Evolutionary conservation across 139 green algal genomes (phyloP), one percentile per base, ranked within the genome.

Genomic region (Coccomyxa sp.): DNA sequence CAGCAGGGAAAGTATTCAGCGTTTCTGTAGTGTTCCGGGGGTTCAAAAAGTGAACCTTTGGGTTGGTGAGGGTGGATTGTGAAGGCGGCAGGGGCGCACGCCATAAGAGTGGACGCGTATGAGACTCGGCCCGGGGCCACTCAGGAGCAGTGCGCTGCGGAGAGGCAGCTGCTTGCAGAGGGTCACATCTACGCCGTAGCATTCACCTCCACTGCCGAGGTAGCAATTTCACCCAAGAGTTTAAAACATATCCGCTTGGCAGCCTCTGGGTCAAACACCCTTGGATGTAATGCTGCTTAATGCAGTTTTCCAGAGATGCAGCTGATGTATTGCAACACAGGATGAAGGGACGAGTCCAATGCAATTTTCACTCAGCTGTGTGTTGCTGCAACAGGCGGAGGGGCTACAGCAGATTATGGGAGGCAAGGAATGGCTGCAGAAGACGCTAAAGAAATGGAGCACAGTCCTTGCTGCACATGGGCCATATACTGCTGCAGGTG

Each of bases 201-300:
- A 0, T 95, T 96, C 82, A 92, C 67, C 28, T 90, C 82, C 25
- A 94, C 89, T 25, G 93, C 92, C 21, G 93, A 96, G 88, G 84
- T 81, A 21, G 14, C n/a, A 10, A 60, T 81, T 27, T 60, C 66
- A 31, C 0, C 57, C 18, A 28, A 58, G 58, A 25, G 74, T 60
- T n/a, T 76, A n/a, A n/a, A n/a, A n/a, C n/a, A n/a, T n/a, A n/a
- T n/a, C 38, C 38, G 7, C 3, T 51, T 51, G 38, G 38, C 38
- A 51, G 38, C 38, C 38, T 11, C 38, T 11, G 38, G 38, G 38
- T 51, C 38, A 51, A 51, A 51, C 3, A 51, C 7, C 3, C 3
- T 11, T 51, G 38, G 7, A 51, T 51, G 38, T 7, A 51, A 51
- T 51, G 7, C 38, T 51, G 7, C 3, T 3, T 51, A 51, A 51